Evolutionary conservation across 148 eudicot species (phyloP).

Genomic region (Vaccinium macrocarpon): DNA sequence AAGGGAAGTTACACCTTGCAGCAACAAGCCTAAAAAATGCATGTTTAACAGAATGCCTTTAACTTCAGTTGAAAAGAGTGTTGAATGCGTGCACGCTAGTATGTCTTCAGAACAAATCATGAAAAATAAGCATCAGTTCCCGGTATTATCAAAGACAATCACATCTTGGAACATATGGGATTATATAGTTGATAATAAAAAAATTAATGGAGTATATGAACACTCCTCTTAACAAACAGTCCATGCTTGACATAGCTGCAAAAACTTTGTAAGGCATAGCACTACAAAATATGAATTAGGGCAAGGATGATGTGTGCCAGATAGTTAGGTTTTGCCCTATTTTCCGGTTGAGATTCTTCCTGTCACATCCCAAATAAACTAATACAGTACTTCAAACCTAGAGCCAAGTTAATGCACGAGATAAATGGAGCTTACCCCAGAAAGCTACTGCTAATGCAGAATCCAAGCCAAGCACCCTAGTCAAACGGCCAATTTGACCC

Average conservation of each 20-base stretch:
- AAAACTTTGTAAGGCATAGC: no score
- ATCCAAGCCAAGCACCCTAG: background rate
- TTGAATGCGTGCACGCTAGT: background rate
- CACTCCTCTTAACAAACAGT: no score
- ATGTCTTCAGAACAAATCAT: no score
- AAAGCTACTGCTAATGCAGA: background rate
- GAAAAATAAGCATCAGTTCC: no score
- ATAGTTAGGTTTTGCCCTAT: background rate
- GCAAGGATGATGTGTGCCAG: background rate
- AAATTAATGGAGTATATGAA: no score
- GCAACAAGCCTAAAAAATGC: background rate
- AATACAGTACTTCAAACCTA: background rate
- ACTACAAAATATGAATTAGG: no score
- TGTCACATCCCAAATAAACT: background rate
- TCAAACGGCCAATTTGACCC: constrained; percentile 17
- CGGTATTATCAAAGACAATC: background rate
- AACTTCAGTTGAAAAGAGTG: background rate
- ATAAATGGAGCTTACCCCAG: background rate
- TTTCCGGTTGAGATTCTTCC: constrained; percentile 4
- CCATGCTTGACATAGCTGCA: no score
- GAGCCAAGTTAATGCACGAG: background rate
- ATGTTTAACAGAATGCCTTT: background rate
- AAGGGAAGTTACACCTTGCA: background rate
- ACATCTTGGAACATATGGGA: no score
- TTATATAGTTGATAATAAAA: no score